Base-by-base conservation (phyloP, 1,284 basidiomycete species). In the Sanghuangporus baumii region DNA sequence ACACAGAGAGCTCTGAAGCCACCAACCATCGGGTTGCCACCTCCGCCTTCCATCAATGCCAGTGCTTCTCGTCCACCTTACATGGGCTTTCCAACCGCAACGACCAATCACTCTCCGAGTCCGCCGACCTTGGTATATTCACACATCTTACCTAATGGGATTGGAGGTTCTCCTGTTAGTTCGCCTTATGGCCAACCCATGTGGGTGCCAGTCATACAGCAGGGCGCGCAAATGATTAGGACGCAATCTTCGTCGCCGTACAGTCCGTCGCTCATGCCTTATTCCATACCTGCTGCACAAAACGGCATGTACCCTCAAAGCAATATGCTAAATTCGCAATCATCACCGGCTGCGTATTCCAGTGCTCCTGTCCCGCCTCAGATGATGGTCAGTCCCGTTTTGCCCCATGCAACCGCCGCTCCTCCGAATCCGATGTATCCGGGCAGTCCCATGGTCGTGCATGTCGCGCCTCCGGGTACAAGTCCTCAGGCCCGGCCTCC, bases 371-470 rank as follows among this genome's bases (percentile, higher is more conserved):
- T 83, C 82, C 52, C 81, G 79, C 46, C 80, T 80, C 36, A 76
- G 73, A 70, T 74, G 26, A 72, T 88, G 72, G 82, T 89, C 74
- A 90, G 88, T 70, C 89, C 89, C n/a, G 81, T 81, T 14, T 78
- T 89, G 75, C 73, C 81, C 43, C 84, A 84, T 70, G 79, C 84
- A 20, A 65, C 71, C 23, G 58, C 71, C 6, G 76, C 73, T 36
- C 74, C 81, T 55, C 71, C 74, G 14, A 66, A 59, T 68, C 73
- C 67, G 66, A 84, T 89, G 81, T 91, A 89, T 71, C 75, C 78
- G 6, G 76, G 79, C 40, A 90, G 87, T 69, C 89, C 89, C 8
- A 83, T 85, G 40, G 72, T 90, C 71, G 80, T 90, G 76, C 87
- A 83, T 67, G 74, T 84, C 8, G 75, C 78, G 59, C 61, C 60